A percentile compares a stretch with the other conserved stretches of the same genome.
phyloP scores from a whole-genome alignment of 257 asterid species.

The Solanum megistacrolobum region DNA sequence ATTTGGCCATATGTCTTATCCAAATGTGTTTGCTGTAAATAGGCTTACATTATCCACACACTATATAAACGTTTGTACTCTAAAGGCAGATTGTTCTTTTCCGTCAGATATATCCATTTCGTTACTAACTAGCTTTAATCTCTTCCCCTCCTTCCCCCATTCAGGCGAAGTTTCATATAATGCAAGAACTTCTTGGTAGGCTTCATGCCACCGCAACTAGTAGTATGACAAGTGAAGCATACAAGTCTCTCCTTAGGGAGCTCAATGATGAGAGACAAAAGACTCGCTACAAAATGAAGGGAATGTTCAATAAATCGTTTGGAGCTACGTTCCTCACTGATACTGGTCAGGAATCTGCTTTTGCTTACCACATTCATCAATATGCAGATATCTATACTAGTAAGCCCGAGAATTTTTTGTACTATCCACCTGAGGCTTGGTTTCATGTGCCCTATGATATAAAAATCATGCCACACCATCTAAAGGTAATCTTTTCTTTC shows the following conservation, averaged over 20 bases:
- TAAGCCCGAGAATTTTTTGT: conserved; percentile 87
- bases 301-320: conserved; percentile 80
- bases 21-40: background rate
- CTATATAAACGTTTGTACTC: background rate
- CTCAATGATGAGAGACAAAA: conserved; percentile 75
- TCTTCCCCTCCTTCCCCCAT: background rate
- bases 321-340: conserved; percentile 93
- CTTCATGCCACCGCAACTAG: conserved; percentile 60
- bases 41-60: background rate
- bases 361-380: conserved; percentile 87
- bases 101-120: background rate
- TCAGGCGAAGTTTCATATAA: conserved; percentile 84
- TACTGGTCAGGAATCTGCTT: conserved; percentile 91
- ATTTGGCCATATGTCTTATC: background rate
- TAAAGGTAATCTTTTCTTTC: conserved; percentile 46
- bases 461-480: conserved; percentile 96
- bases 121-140: background rate
- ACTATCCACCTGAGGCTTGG: conserved; percentile 88
- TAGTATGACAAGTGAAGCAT: conserved; percentile 41
- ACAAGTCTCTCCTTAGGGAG: conserved; percentile 58
- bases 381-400: conserved; percentile 95
- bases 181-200: conserved; percentile 88
- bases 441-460: conserved; percentile 88
- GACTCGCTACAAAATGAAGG: conserved; percentile 63
- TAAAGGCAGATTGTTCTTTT: background rate